Conservation (phyloP, 768 basidiomycete species). For the Cystobasidium ongulense region DNA sequence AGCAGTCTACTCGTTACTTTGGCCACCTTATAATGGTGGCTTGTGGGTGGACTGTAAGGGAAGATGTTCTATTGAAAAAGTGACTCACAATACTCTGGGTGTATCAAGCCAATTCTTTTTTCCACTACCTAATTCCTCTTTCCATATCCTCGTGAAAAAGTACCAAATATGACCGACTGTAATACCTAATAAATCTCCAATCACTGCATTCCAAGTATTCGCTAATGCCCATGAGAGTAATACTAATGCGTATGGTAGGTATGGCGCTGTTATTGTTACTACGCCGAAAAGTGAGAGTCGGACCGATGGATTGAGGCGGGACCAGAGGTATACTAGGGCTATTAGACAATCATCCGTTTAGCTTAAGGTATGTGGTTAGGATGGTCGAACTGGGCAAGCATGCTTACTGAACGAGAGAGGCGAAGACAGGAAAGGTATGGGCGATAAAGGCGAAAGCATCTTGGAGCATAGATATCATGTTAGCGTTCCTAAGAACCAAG, state of each 20-base stretch:
- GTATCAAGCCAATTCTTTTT: constrained; percentile 39
- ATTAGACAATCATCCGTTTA: constrained; percentile 56
- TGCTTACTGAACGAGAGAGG: constrained; percentile 40
- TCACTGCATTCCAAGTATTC: constrained; percentile 63
- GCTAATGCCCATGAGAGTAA: constrained; percentile 56
- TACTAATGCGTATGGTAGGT: constrained; percentile 84
- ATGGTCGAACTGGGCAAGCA: too few relatives aligned
- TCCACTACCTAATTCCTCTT: constrained; percentile 35
- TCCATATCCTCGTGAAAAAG: constrained; percentile 40
- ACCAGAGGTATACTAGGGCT: constrained; percentile 95
- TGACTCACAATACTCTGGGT: constrained; percentile 33
- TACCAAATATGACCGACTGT: constrained; percentile 70
- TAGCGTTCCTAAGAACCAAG: constrained; percentile 7
- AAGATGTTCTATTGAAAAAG: background rate
- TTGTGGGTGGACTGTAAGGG: too few relatives aligned
- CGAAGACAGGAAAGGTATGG: constrained; percentile 57
- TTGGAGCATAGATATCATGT: constrained; percentile 1
- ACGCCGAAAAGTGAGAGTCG: constrained; percentile 95
- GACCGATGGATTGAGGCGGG: constrained; percentile 81
- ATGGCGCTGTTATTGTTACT: constrained; percentile 88
- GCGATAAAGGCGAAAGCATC: constrained; percentile 38
- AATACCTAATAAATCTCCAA: constrained; percentile 72
- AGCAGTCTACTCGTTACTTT: too few relatives aligned
- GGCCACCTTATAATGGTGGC: too few relatives aligned
- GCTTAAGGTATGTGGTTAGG: too few relatives aligned